These are phyloP conservation scores for Pythium aristosporum DNA, from an alignment of 352 stramenopile species.

Conservation along the genomic window DNA sequence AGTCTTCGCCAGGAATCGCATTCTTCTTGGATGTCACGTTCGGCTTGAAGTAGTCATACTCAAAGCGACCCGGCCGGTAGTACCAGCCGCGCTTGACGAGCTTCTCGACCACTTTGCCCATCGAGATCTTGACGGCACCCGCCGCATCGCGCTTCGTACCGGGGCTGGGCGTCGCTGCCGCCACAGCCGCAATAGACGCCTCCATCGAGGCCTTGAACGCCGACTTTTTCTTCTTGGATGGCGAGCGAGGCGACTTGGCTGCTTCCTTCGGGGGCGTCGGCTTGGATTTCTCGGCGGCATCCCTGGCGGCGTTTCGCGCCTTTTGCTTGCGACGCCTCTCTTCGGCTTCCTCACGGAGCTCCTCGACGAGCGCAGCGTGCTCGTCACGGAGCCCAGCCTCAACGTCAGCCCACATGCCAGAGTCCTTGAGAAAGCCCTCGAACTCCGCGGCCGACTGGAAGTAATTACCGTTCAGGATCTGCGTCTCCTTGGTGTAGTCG, in stretches of 20 bases:
- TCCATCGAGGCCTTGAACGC: background rate
- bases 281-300: constrained; percentile 6
- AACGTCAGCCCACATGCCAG: constrained; percentile 56
- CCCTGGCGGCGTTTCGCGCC: constrained; percentile 18
- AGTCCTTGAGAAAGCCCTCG: constrained; percentile 59
- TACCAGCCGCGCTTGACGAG: constrained; percentile 58
- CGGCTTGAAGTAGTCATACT: constrained; percentile 87
- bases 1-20: constrained; percentile 59
- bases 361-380: constrained; percentile 48
- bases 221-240: constrained; percentile 17
- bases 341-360: constrained; percentile 49
- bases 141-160: constrained; percentile 7
- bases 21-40: constrained; percentile 44
- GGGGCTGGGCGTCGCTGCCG: background rate
- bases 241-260: constrained; percentile 1
- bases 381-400: constrained; percentile 52
- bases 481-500: constrained; percentile 51
- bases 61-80: constrained; percentile 70
- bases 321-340: constrained; percentile 26
- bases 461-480: constrained; percentile 57
- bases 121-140: constrained; percentile 40
- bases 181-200: constrained; percentile 4
- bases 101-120: constrained; percentile 59
- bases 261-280: constrained; percentile 2
- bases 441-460: constrained; percentile 63